Evolutionary conservation across 345 rosid genomes (phyloP).

Genomic region (Pugionium dolabratum): DNA sequence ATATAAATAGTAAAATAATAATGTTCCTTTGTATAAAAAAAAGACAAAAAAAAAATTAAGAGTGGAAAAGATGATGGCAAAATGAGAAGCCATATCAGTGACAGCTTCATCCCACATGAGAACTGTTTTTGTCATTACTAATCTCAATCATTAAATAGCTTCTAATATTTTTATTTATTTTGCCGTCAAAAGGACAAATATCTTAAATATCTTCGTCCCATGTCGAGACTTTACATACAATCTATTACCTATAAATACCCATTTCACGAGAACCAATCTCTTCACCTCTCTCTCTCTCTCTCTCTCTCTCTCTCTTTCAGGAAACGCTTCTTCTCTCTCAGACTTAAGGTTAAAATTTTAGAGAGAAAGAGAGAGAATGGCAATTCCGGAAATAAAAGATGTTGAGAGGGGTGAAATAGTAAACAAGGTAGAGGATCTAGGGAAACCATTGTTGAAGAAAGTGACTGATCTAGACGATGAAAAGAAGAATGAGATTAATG

Average conservation of each 20-base stretch:
- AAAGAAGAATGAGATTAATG: conserved; percentile 33
- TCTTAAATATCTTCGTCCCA: conserved; percentile 38
- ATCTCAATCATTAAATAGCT: conserved; percentile 19
- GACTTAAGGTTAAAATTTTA: background rate
- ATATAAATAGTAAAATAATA: background rate
- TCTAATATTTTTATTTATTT: background rate
- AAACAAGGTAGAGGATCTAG: conserved; percentile 46
- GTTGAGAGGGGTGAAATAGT: conserved; percentile 49
- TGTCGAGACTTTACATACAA: conserved; percentile 12
- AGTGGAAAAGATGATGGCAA: background rate
- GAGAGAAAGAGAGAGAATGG: conserved; percentile 40
- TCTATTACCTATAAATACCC: conserved; percentile 35
- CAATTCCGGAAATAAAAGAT: conserved; percentile 49
- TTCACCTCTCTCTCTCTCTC: conserved; percentile 32
- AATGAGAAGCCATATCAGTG: conserved; percentile 28
- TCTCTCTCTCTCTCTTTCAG: conserved; percentile 13
- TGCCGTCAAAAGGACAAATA: conserved; percentile 40
- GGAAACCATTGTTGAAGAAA: conserved; percentile 46
- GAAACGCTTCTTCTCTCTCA: background rate
- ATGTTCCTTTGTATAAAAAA: background rate
- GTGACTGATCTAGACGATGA: conserved; percentile 34
- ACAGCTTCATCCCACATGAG: conserved; percentile 40
- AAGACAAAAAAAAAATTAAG: background rate
- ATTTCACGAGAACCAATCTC: conserved; percentile 2
- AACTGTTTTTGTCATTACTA: conserved; percentile 19